Percentiles rank a stretch among this genome's conserved stretches.
Evolutionary conservation across 164 flowering plant species (phyloP).

Genomic region (Stephania cephalantha): DNA sequence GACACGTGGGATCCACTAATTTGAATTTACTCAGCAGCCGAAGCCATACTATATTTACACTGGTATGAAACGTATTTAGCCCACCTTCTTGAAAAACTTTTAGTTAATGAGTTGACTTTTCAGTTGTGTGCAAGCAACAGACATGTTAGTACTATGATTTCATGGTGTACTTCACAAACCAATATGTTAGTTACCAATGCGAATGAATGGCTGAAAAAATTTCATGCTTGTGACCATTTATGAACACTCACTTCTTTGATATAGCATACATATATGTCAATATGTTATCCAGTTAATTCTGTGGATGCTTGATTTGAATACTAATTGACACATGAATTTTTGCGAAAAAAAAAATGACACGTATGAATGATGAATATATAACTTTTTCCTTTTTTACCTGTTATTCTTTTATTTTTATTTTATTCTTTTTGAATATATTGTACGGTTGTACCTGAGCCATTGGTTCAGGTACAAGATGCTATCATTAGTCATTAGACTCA

Average conservation of each 20-base stretch:
- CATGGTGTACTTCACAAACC: neutral
- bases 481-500: too few relatives aligned
- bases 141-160: neutral
- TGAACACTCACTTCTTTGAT: neutral
- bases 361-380: too few relatives aligned
- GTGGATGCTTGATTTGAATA: too few relatives aligned
- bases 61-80: constrained; percentile 42
- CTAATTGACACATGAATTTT: too few relatives aligned
- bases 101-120: neutral
- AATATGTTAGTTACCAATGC: neutral
- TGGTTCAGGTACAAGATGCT: too few relatives aligned
- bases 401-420: too few relatives aligned
- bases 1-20: constrained; percentile 98
- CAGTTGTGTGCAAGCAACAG: neutral
- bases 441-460: too few relatives aligned
- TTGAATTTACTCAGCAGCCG: constrained; percentile 95
- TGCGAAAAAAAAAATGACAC: too few relatives aligned
- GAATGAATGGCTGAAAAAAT: neutral
- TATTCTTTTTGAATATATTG: too few relatives aligned
- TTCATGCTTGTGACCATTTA: neutral
- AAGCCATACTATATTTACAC: constrained; percentile 96
- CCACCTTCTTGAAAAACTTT: neutral
- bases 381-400: too few relatives aligned
- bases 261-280: neutral
- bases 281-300: too few relatives aligned